Conservation (phyloP, 495 filamentous ascomycete species). For the Aspergillus heteromorphus region DNA sequence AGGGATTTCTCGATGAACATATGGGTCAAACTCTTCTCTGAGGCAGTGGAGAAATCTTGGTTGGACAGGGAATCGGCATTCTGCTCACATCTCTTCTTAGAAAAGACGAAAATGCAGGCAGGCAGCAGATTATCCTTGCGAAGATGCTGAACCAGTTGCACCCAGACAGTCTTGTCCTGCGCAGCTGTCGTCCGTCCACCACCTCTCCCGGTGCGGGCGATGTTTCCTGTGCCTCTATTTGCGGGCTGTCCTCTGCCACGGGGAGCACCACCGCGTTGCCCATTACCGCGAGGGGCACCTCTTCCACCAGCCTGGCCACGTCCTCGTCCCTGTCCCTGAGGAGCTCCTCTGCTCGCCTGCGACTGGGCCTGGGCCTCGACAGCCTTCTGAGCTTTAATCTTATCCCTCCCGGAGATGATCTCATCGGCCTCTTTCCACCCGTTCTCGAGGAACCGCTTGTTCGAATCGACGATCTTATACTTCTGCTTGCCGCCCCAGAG, state of each 20-base stretch:
- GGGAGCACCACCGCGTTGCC: conserved; percentile 46
- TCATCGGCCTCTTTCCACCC: conserved; percentile 95
- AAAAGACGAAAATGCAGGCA: conserved; percentile 96
- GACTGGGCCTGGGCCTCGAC: conserved; percentile 42
- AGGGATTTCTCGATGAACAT: conserved; percentile 98
- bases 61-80: conserved; percentile 94
- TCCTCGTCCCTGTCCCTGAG: conserved; percentile 39
- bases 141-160: conserved; percentile 85
- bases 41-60: conserved; percentile 85
- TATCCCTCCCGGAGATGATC: conserved; percentile 75
- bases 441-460: conserved; percentile 82
- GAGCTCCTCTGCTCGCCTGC: conserved; percentile 48
- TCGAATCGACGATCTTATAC: conserved; percentile 86
- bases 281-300: conserved; percentile 22
- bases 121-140: conserved; percentile 82
- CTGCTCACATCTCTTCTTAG: conserved; percentile 93
- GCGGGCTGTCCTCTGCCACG: conserved; percentile 53
- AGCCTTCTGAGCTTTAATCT: conserved; percentile 54
- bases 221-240: conserved; percentile 69
- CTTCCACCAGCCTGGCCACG: conserved; percentile 39
- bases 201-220: conserved; percentile 78
- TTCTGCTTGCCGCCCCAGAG: conserved; percentile 91
- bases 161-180: conserved; percentile 96
- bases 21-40: conserved; percentile 92
- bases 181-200: conserved; percentile 79